Evolutionary conservation across 2,329 filamentous ascomycete species (phyloP), one percentile per base, ranked within the genome.

Genomic region (Akanthomyces lecanii): DNA sequence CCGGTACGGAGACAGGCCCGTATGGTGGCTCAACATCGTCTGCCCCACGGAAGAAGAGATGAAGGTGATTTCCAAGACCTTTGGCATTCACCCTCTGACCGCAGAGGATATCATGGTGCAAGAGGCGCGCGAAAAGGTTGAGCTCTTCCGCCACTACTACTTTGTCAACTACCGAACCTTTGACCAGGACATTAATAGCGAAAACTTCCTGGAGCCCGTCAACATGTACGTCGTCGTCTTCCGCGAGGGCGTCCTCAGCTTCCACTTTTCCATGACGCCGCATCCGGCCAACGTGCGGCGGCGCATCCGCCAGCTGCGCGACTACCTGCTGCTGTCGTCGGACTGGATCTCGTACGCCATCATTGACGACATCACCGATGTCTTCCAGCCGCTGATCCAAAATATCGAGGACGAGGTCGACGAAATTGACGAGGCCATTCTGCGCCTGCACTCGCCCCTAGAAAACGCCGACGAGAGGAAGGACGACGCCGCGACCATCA

Each of bases 281-380:
- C 95, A 99, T 75, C 91, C 94, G 2, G 94, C 95, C 71, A 99
- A 99, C 69, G 95, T 99, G 28, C 91, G 95, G 25, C 87, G 95
- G 52, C 88, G 95, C 40, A 94, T 99, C 71, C 90, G 95, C 12
- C 95, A 99, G 74, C 79, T 99, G 53, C 91, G 91, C 67, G 95
- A 99, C 75, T 99, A 96, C 74, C 84, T 98, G 69, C 91, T 96
- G 50, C 81, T 98, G 14, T 94, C 90, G 53, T 91, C 94, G 0
- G 95, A 99, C 74, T 99, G 95, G 95, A 97, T 99, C 69, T 96
- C 92, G 8, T 99, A 99, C 72, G 95, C 93, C 54, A 90, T 97
- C 67, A 97, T 98, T 66, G 95, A 99, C 76, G 95, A 99, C 73
- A 97, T 99, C 69, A 99, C 95, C 6, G 95, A 99, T 74, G 93